Evolutionary conservation across 306 rosid species (phyloP).

Genomic region (Ceratonia siliqua): DNA sequence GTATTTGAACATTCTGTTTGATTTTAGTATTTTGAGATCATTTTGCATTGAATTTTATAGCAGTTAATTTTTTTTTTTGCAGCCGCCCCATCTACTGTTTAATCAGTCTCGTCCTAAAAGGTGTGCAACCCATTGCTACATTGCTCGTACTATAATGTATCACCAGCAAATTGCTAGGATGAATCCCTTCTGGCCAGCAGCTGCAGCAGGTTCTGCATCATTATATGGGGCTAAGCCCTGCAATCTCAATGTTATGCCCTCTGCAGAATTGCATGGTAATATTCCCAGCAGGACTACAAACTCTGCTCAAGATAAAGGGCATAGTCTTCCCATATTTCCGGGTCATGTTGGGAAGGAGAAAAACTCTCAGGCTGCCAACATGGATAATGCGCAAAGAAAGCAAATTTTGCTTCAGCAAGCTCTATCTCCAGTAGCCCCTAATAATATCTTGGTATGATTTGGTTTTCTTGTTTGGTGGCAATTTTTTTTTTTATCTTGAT

Average conservation of each 20-base stretch:
- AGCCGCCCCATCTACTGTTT: constrained; percentile 76
- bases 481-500: background rate
- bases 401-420: constrained; percentile 80
- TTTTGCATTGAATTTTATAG: background rate
- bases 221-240: constrained; percentile 74
- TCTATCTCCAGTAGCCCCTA: constrained; percentile 85
- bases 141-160: constrained; percentile 75
- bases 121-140: constrained; percentile 92
- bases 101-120: constrained; percentile 86
- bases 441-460: constrained; percentile 70
- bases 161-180: constrained; percentile 85
- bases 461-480: background rate
- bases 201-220: constrained; percentile 82
- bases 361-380: constrained; percentile 54
- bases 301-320: constrained; percentile 77
- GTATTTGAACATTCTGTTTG: constrained; percentile 33
- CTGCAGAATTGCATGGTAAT: constrained; percentile 69
- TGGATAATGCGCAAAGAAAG: constrained; percentile 74
- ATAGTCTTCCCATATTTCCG: constrained; percentile 56
- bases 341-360: constrained; percentile 76
- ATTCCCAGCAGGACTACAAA: constrained; percentile 48
- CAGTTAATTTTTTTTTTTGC: background rate
- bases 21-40: background rate
- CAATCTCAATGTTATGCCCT: constrained; percentile 56
- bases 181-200: constrained; percentile 92